Base-by-base conservation (phyloP, 164 flowering plant genomes). In the Liquidambar formosana region DNA sequence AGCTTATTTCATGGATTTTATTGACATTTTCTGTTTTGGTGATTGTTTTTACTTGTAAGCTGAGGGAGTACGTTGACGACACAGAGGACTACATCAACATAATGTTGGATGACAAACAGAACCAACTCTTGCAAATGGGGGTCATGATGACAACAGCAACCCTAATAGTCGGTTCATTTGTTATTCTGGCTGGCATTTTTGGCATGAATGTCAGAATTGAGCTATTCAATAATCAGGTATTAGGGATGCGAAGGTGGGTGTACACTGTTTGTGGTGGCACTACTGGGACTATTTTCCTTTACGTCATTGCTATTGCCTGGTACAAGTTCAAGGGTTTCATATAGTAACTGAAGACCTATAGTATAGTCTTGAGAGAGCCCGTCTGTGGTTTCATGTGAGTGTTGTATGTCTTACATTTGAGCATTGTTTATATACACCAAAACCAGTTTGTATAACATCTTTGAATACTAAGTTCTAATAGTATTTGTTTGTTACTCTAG, bases 51-150 rank as follows among this genome's bases (percentile, higher is more conserved):
- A 62, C 11, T 43, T 38, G 41, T 23, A 70, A 93, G 97, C 93
- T 94, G 76, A 79, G 94, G 80, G 98, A 94, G 79, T 94, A 94
- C 25, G 97, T 95, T 0, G 99, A 91, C 61, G 97, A 93, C 83
- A 95, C 99, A 21, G 99, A 95, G 77, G 99, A 95, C 73, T 95
- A 89, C 82, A 91, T 95, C 81, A 95, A 95, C 80, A 95, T 95
- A 49, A 95, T 92, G 97, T 72, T 95, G 82, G 99, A 95, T 67
- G 98, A 94, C 88, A 94, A 94, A 66, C 98, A 94, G 82, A 94
- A 94, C 72, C 93, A 90, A 72, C 97, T 95, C 23, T 78, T 95
- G 61, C 96, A 93, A 70, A 95, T 92, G 97, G 99, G 97, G 12
- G 97, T 95, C 28, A 88, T 89, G 97, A 57, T 95, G 69, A 88